These are phyloP conservation scores for Mucor plumbeus DNA, from an alignment of 371 early-diverging fungal species.

Conservation along the genomic window DNA sequence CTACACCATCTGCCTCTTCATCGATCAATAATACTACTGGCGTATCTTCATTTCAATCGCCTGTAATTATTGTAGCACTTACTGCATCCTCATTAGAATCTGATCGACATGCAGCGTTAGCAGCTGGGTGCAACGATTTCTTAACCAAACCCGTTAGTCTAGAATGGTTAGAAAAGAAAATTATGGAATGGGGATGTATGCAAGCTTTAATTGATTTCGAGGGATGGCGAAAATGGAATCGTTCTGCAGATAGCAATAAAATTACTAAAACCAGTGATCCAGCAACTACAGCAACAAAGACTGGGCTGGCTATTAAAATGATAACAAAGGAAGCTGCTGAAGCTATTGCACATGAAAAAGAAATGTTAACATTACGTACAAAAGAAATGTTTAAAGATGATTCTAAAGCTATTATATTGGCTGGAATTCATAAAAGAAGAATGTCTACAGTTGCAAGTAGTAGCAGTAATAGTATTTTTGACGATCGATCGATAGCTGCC, in stretches of 20 bases:
- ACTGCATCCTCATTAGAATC: slow-evolving; percentile 80
- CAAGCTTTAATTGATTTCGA: slow-evolving; percentile 90
- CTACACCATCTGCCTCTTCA: background rate
- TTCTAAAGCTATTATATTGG: slow-evolving; percentile 21
- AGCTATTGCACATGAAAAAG: slow-evolving; percentile 7
- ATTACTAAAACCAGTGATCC: background rate
- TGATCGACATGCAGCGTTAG: slow-evolving; percentile 80
- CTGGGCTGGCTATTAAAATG: background rate
- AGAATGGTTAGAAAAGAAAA: slow-evolving; percentile 85
- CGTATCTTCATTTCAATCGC: slow-evolving; percentile 58
- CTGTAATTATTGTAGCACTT: slow-evolving; percentile 88
- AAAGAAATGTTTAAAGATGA: slow-evolving; percentile 18
- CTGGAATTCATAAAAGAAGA: slow-evolving; percentile 20
- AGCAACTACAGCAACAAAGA: background rate
- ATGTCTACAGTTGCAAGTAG: background rate
- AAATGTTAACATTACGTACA: slow-evolving; percentile 13
- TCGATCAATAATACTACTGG: background rate
- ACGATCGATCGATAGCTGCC: slow-evolving; percentile 6
- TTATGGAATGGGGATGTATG: slow-evolving; percentile 93
- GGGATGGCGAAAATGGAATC: slow-evolving; percentile 78
- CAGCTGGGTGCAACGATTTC: slow-evolving; percentile 92
- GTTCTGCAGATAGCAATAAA: slow-evolving; percentile 10
- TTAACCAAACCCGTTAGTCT: slow-evolving; percentile 86
- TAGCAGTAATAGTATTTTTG: background rate
- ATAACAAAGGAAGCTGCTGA: background rate